A percentile compares a stretch with the other conserved stretches of the same genome.
phyloP scores from a whole-genome alignment of 169 alveolate genomes.

The Cryptosporidium canis region DNA sequence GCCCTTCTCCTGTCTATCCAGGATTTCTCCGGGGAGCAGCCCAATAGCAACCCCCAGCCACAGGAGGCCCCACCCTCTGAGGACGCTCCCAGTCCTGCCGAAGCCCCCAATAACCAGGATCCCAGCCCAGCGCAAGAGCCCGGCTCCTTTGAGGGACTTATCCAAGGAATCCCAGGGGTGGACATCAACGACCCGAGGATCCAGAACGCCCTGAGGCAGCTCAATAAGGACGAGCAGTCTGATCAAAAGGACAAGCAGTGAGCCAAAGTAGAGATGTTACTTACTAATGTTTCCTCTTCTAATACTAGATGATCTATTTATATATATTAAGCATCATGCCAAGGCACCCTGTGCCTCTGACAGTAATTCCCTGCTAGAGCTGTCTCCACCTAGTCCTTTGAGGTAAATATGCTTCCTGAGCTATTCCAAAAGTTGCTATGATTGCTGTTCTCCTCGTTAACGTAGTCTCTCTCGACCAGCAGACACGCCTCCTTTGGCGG shows the following conservation, averaged over 20 bases:
- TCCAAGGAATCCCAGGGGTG: slow-evolving; percentile 76
- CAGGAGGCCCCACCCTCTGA: not conserved
- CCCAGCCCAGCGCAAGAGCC: not conserved
- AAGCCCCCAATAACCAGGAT: not conserved
- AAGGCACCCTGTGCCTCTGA: too few species aligned
- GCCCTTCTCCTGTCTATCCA: slow-evolving; percentile 71
- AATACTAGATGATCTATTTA: not conserved
- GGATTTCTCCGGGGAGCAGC: slow-evolving; percentile 43
- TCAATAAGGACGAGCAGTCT: slow-evolving; percentile 37
- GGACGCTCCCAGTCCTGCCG: not conserved
- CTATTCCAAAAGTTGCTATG: not conserved
- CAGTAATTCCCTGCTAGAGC: too few species aligned
- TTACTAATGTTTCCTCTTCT: not conserved
- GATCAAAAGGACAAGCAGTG: slow-evolving; percentile 52
- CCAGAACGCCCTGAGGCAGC: slow-evolving; percentile 74
- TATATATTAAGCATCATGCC: too few species aligned
- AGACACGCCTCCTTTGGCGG: not conserved
- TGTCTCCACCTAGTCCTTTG: not conserved
- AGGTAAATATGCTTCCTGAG: not conserved
- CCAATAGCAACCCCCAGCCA: not conserved
- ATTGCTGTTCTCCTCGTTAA: not conserved
- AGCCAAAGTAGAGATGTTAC: not conserved
- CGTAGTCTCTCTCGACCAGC: not conserved
- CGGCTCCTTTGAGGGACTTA: slow-evolving; percentile 21
- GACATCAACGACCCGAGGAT: slow-evolving; percentile 76